Conservation (phyloP, 345 rosid genomes). For the Clausena lansium region DNA sequence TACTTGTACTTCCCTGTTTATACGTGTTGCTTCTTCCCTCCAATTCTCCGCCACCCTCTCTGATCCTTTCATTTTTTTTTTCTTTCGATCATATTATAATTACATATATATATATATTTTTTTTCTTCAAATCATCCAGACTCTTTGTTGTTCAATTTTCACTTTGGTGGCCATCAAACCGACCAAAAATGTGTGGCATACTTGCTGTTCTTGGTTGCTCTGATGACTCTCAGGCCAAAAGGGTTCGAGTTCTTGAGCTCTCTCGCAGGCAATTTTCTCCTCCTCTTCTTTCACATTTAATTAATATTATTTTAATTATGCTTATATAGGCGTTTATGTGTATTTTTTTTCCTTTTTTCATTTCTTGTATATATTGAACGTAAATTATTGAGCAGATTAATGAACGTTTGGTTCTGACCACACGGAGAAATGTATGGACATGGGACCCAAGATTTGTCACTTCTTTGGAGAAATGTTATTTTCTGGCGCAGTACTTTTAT, state of each 20-base stretch:
- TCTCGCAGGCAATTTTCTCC: slow-evolving; percentile 75
- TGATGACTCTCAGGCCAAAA: slow-evolving; percentile 86
- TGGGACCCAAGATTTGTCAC: slow-evolving; percentile 6
- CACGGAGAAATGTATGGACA: not conserved
- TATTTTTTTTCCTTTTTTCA: no score
- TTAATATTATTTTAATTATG: not conserved
- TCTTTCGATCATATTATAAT: not conserved
- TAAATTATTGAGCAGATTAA: not conserved
- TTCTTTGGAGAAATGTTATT: not conserved
- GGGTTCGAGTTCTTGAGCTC: slow-evolving; percentile 97
- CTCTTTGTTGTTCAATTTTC: not conserved
- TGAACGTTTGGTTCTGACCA: not conserved
- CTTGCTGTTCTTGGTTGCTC: slow-evolving; percentile 94
- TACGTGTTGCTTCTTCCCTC: slow-evolving; percentile 20
- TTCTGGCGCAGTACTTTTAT: not conserved
- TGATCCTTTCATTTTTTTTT: not conserved
- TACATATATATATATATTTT: not conserved
- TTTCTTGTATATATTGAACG: not conserved
- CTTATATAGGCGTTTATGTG: no score
- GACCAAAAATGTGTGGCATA: slow-evolving; percentile 77
- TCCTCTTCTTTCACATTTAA: not conserved
- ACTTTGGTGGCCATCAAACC: not conserved
- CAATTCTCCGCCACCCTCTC: slow-evolving; percentile 12
- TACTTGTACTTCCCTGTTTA: slow-evolving; percentile 7
- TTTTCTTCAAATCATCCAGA: not conserved